Base-by-base conservation (phyloP, 441 rosid species). In the Croton laevigatus region DNA sequence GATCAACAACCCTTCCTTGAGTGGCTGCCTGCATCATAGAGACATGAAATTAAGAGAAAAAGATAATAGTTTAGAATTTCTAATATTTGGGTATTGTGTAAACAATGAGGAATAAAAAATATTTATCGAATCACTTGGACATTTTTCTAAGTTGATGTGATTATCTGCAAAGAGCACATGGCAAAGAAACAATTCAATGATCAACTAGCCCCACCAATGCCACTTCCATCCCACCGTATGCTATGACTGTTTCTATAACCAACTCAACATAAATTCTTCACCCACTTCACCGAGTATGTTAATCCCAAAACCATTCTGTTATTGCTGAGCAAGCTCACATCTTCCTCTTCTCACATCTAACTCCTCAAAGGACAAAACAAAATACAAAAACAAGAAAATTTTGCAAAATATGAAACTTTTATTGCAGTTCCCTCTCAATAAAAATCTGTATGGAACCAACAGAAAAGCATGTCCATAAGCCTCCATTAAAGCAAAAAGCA, bases 1-100 rank as follows among this genome's bases (percentile, higher is more conserved):
- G 87, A 79, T 91, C 97, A 32, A 75, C 84, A 51, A 71, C 80
- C 84, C 75, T 88, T 75, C 91, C 97, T 59, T 81, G 81, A 68
- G 45, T 80, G 71, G 85, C 83, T 14, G 94, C 96, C 97, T 88
- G 86, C 70, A 77, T 32, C 42, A 66, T 52, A 79, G 64, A 59
- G 51, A 57, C 45, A 73, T 16, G 51, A 60, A 51, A n/a, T 17
- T 12, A 19, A 36, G 57, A 19, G 17, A 6, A 48, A 20, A 46
- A 58, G 2, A 36, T 37, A 16, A 6, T 9, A 51, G 1, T 49
- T 44, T 34, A 32, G 32, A 44, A 12, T 54, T 37, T 53, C 7
- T 55, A 38, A 19, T 67, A 27, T 19, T 27, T 36, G 46, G 32
- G 13, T 48, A 66, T 9, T 10, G 23, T 20, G 54, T 23, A 14